Base-by-base conservation (phyloP, 192 early-diverging fungal species). In the Backusella luteola region DNA sequence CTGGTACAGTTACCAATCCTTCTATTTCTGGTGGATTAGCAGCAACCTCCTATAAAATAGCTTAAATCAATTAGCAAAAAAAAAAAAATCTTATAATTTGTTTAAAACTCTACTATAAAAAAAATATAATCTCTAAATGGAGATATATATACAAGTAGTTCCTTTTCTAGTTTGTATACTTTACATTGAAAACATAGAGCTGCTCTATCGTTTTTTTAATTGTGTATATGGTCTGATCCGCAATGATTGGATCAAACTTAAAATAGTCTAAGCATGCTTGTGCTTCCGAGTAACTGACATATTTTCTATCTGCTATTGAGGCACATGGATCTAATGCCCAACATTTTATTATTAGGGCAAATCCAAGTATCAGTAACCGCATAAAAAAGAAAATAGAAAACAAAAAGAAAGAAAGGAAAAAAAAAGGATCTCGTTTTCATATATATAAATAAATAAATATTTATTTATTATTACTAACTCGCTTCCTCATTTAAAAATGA, bases 181-280 rank as follows among this genome's bases (percentile, higher is more conserved):
- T 59, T 59, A 80, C 79, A 73, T 80, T 80, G 36, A 80, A 80
- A 41, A 75, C 71, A 71, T 80, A 80, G 11, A 80, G 44, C 5
- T 80, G 63, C 15, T 59, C 56, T 14, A 68, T 52, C 14, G 76
- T 66, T 73, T 76, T 80, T 4, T 63, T 63, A 15, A 80, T 71
- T 29, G 71, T 80, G 53, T 80, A 74, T 11, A 80, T 52, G 7
- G 79, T 80, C 41, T 80, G 69, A 39, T 66, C 34, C 3, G 79
- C 79, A 39, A 66, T 68, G 19, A 44, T 34, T 21, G 76, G 34
- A 41, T 80, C 69, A 41, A 66, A 80, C 35, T 70, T 66, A 73
- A 80, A 80, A 26, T 72, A 56, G 19, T 80, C 69, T 15, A 80
- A 71, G 73, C 79, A 80, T 34, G 79, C 79, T 63, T 80, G 76